phyloP scores from a whole-genome alignment of 2,329 filamentous ascomycete genomes.

The Aspergillus ruber region DNA sequence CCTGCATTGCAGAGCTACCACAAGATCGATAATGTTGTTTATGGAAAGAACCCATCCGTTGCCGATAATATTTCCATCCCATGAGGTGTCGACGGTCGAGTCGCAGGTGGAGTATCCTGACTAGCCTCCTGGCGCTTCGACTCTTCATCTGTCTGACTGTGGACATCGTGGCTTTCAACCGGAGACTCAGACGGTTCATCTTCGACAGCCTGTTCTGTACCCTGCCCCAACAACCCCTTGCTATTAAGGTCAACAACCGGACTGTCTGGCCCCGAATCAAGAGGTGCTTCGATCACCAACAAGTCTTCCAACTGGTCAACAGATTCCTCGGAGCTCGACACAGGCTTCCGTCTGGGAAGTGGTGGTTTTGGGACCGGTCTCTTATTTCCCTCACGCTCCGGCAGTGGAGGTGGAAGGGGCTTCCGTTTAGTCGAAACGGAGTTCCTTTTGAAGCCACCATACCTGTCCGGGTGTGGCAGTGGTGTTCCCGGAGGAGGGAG shows the following conservation, averaged over 20 bases:
- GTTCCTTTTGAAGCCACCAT: slow-evolving; percentile 48
- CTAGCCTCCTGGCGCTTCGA: background rate
- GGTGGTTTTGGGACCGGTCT: slow-evolving; percentile 40
- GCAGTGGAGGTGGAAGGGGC: slow-evolving; percentile 44
- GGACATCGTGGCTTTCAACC: background rate
- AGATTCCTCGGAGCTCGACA: slow-evolving; percentile 23
- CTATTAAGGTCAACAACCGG: slow-evolving; percentile 20
- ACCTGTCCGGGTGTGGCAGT: slow-evolving; percentile 62
- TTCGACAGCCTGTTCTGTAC: background rate
- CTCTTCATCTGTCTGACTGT: background rate
- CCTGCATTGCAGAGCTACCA: background rate
- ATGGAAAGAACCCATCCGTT: slow-evolving; percentile 13
- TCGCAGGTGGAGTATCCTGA: background rate
- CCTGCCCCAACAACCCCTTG: background rate
- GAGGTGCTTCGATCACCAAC: slow-evolving; percentile 60
- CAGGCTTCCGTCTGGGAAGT: slow-evolving; percentile 43
- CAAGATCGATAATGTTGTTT: background rate
- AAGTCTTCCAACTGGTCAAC: slow-evolving; percentile 45
- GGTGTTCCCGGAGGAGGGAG: slow-evolving; percentile 75
- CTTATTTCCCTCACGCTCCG: slow-evolving; percentile 26
- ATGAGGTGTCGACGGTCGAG: slow-evolving; percentile 1
- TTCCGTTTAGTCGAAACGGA: slow-evolving; percentile 60
- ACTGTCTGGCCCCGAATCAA: slow-evolving; percentile 50
- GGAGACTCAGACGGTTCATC: background rate
- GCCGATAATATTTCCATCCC: slow-evolving; percentile 13